Evolutionary conservation across 2,329 filamentous ascomycete genomes (phyloP).

Genomic region (Aureobasidium namibiae): DNA sequence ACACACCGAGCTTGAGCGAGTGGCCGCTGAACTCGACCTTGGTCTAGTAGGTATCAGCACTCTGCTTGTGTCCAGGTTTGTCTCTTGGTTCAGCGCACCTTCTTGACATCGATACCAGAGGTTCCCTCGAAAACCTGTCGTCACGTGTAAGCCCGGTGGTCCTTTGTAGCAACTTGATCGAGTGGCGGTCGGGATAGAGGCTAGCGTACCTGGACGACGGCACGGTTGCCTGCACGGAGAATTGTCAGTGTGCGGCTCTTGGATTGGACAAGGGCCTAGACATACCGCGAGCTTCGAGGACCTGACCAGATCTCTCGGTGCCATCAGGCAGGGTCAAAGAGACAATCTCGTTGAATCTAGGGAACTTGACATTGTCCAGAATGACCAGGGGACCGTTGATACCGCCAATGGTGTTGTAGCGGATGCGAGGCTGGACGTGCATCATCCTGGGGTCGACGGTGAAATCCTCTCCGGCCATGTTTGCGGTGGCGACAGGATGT

Average conservation of each 20-base stretch:
- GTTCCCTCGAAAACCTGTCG: slow-evolving; percentile 92
- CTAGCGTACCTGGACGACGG: slow-evolving; percentile 88
- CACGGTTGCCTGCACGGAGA: slow-evolving; percentile 64
- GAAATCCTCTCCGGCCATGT: slow-evolving; percentile 25
- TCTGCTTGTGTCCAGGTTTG: neutral
- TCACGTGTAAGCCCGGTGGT: neutral
- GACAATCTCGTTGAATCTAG: slow-evolving; percentile 95
- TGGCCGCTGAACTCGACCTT: slow-evolving; percentile 96
- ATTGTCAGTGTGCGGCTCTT: neutral
- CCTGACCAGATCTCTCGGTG: slow-evolving; percentile 85
- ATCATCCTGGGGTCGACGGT: slow-evolving; percentile 42
- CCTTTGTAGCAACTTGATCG: neutral
- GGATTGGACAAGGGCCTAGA: neutral
- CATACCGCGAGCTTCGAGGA: slow-evolving; percentile 91
- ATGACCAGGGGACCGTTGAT: slow-evolving; percentile 98
- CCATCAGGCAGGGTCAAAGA: slow-evolving; percentile 93
- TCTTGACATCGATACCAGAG: slow-evolving; percentile 96
- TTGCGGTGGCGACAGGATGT: neutral
- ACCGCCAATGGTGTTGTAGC: slow-evolving; percentile 97
- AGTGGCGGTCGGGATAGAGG: neutral
- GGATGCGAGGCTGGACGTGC: slow-evolving; percentile 61
- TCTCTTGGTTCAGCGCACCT: slow-evolving; percentile 38
- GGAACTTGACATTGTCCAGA: slow-evolving; percentile 98
- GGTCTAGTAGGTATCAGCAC: slow-evolving; percentile 49
- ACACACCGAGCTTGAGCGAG: slow-evolving; percentile 96